Percentiles rank a stretch among this genome's conserved stretches.
Conservation (phyloP, 2,329 filamentous ascomycete genomes). For the Curvularia lunata region DNA sequence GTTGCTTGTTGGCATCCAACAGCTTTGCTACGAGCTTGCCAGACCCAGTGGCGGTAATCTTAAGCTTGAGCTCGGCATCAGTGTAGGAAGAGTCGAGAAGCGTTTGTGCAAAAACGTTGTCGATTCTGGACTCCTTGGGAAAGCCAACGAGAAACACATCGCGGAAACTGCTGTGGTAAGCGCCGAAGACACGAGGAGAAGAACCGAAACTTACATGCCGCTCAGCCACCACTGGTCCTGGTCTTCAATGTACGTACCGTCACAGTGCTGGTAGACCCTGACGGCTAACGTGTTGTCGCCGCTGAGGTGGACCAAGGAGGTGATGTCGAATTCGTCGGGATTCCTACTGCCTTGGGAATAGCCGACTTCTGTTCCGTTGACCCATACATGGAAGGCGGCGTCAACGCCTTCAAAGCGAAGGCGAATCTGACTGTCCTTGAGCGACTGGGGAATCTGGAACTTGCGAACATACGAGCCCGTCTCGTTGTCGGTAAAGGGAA, state of each 20-base stretch:
- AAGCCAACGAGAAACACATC: conserved; percentile 69
- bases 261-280: conserved; percentile 73
- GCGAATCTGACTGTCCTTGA: conserved; percentile 62
- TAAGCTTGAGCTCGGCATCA: conserved; percentile 59
- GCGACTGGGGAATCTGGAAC: conserved; percentile 61
- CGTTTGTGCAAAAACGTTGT: conserved; percentile 65
- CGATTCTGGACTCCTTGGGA: conserved; percentile 58
- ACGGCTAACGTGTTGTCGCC: conserved; percentile 65
- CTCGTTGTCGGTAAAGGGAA: conserved; percentile 66
- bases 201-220: conserved; percentile 49
- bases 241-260: conserved; percentile 73
- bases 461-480: conserved; percentile 67
- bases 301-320: conserved; percentile 54
- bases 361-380: conserved; percentile 69
- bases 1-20: conserved; percentile 50
- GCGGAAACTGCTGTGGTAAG: conserved; percentile 63
- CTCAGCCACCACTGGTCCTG: conserved; percentile 73
- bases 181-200: neutral
- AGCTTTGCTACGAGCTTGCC: conserved; percentile 55
- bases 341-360: conserved; percentile 74
- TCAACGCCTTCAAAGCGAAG: conserved; percentile 76
- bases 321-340: conserved; percentile 72
- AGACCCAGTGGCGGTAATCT: conserved; percentile 52
- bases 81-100: conserved; percentile 60
- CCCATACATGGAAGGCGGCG: conserved; percentile 71